Base-by-base conservation (phyloP, 441 rosid genomes). In the Jatropha multifida region DNA sequence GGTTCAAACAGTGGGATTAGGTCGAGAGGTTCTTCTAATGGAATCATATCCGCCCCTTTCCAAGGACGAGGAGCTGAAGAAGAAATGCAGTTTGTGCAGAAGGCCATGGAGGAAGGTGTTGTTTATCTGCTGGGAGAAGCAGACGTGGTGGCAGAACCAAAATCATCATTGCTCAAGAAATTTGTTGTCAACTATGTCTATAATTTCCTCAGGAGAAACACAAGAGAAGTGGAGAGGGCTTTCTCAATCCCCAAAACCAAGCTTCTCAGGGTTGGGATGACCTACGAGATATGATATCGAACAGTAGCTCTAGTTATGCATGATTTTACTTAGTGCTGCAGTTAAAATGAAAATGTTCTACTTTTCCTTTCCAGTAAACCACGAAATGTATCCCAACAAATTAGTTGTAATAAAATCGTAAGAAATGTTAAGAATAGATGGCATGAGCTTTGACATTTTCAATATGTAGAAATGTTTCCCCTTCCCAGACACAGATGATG, bases 261-360 rank as follows among this genome's bases (percentile, higher is more conserved):
- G 79, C 90, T 90, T 65, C 90, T 94, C 32, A 87, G 87, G 81
- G 94, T 94, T 52, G 96, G 94, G 46, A 94, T 94, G 98, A 85
- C 91, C 12, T 89, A 90, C 61, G 96, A 90, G 82, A 87, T 90
- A 56, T 92, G 79, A 89, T 51, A 15, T 42, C 2, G 8, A 49
- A 10, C 26, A 20, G 18, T 7, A 23, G 38, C 52, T 41, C 5
- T 68, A 11, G 23, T 56, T 20, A n/a, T 56, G 61, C 61, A 8
- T 56, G 61, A 56, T 68, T 6, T 40, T 2, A 4, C 42, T 42
- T 27, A 11, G 14, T 12, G 15, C 23, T 23, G 54, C 55, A 11
- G 17, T 9, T 23, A 26, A 48, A 48, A 27, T 40, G 68, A 38
- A n/a, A 64, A 23, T 17, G 3, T 44, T 44, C 48, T 44, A 1